Evolutionary conservation across 1,284 basidiomycete species (phyloP).

Genomic region (Ganoderma multipileum): DNA sequence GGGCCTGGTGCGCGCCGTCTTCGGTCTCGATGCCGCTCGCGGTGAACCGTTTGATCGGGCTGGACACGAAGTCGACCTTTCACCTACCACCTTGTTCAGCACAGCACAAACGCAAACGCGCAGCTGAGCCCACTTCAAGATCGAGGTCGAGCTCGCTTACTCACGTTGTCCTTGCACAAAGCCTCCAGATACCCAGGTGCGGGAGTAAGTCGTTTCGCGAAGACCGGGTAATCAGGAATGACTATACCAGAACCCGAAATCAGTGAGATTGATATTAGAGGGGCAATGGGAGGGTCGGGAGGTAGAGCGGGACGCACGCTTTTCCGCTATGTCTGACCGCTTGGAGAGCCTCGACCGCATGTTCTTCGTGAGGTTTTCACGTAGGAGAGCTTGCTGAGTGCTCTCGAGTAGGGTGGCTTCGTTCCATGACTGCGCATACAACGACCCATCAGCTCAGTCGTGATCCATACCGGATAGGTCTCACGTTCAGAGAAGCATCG

Average conservation of each 20-base stretch:
- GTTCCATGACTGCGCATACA: slow-evolving; percentile 39
- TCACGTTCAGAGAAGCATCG: slow-evolving; percentile 60
- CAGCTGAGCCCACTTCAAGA: too few species aligned
- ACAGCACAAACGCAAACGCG: neutral
- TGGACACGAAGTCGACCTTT: slow-evolving; percentile 60
- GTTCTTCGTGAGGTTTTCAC: slow-evolving; percentile 46
- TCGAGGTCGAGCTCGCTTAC: neutral
- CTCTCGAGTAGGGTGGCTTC: neutral
- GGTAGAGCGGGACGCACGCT: slow-evolving; percentile 44
- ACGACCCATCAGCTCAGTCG: slow-evolving; percentile 42
- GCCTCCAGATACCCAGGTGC: slow-evolving; percentile 73
- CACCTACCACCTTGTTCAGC: slow-evolving; percentile 40
- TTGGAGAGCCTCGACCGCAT: slow-evolving; percentile 59
- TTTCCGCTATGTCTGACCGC: slow-evolving; percentile 65
- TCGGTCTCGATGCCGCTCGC: slow-evolving; percentile 60
- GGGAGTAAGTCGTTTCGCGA: slow-evolving; percentile 61
- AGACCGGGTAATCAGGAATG: slow-evolving; percentile 64
- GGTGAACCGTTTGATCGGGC: slow-evolving; percentile 58
- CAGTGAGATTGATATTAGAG: neutral
- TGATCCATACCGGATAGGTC: slow-evolving; percentile 21
- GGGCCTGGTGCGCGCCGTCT: slow-evolving; percentile 58
- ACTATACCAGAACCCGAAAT: slow-evolving; percentile 42
- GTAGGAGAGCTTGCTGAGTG: slow-evolving; percentile 42
- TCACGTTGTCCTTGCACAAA: slow-evolving; percentile 62
- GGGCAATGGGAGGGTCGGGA: neutral